These are phyloP conservation scores for Toxicodendron radicans DNA, from an alignment of 345 rosid genomes.

Conservation along the genomic window DNA sequence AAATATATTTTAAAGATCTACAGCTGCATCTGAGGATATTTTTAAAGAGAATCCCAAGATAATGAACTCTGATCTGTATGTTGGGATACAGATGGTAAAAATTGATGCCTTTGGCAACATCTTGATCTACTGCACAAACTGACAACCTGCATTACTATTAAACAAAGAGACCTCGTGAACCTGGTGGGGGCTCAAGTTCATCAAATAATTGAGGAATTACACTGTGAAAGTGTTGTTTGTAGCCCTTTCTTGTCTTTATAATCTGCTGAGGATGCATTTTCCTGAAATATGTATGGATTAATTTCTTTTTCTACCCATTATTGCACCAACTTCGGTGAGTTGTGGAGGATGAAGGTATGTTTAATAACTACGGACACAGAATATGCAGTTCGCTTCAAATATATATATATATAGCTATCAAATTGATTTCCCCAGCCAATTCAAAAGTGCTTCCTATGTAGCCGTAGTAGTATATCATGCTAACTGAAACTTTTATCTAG, in stretches of 20 bases:
- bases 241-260: neutral
- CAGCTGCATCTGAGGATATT: neutral
- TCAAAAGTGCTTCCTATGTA: too few relatives aligned
- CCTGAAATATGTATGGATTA: neutral
- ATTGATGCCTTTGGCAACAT: neutral
- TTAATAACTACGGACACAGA: too few relatives aligned
- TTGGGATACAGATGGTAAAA: neutral
- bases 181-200: neutral
- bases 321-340: neutral
- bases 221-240: neutral
- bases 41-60: neutral
- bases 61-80: neutral
- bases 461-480: too few relatives aligned
- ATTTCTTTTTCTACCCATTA: neutral
- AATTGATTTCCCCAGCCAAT: neutral
- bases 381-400: neutral
- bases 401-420: neutral
- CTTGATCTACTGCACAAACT: neutral
- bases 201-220: conserved; percentile 7
- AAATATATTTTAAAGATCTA: neutral
- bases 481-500: too few relatives aligned
- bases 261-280: neutral
- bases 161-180: conserved; percentile 13
- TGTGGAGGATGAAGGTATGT: neutral
- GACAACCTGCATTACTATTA: neutral